Evolutionary conservation across 2,329 filamentous ascomycete genomes (phyloP).

Genomic region (Beauveria pseudobassiana): DNA sequence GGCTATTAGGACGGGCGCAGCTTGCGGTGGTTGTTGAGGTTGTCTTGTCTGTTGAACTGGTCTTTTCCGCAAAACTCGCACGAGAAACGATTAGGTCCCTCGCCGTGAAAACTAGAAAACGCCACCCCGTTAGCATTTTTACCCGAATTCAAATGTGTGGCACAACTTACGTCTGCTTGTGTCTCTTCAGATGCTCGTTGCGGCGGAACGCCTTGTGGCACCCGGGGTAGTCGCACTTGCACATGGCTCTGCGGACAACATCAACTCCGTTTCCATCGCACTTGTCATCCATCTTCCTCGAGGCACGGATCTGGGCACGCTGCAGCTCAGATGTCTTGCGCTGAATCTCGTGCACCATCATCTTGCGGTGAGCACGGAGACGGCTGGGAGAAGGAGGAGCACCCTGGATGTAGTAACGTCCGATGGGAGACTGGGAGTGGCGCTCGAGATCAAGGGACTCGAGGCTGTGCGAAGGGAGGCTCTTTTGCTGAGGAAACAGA

Average conservation of each 20-base stretch:
- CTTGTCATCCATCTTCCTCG: constrained; percentile 24
- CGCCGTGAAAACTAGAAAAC: constrained; percentile 26
- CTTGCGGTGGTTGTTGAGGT: constrained; percentile 36
- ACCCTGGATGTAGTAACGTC: constrained; percentile 24
- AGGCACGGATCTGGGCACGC: constrained; percentile 28
- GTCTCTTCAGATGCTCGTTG: constrained; percentile 49
- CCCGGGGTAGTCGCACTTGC: constrained; percentile 37
- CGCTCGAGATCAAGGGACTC: constrained; percentile 29
- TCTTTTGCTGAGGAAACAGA: constrained; percentile 28
- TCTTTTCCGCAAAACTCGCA: constrained; percentile 37
- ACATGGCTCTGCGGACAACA: constrained; percentile 33
- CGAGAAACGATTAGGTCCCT: constrained; percentile 31
- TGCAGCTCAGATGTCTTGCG: constrained; percentile 38
- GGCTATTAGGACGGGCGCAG: constrained; percentile 31
- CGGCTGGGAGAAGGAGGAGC: constrained; percentile 25
- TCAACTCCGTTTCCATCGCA: constrained; percentile 24
- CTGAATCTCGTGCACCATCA: constrained; percentile 35
- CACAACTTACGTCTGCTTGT: constrained; percentile 41
- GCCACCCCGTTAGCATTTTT: not conserved
- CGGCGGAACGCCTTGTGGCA: constrained; percentile 44
- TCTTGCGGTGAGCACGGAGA: constrained; percentile 30
- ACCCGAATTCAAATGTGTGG: not conserved
- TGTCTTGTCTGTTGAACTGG: constrained; percentile 34
- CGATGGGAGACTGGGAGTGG: constrained; percentile 28
- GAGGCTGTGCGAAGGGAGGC: constrained; percentile 23